phyloP scores from a whole-genome alignment of 371 early-diverging fungal genomes.

The Mucor lusitanicus region DNA sequence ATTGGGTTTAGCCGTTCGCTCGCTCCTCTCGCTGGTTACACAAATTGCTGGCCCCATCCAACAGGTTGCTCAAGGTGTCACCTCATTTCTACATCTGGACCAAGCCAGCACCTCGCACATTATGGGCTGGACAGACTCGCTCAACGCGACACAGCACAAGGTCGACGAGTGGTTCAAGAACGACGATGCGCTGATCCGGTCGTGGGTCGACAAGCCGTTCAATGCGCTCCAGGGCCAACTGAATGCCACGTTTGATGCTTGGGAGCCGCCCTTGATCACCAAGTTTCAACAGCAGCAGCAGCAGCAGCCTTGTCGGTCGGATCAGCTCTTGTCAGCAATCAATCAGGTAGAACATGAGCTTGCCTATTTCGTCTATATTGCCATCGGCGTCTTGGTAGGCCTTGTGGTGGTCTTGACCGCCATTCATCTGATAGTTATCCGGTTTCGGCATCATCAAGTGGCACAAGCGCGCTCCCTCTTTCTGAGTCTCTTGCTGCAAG shows the following conservation, averaged over 20 bases:
- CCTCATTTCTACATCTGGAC: slow-evolving; percentile 6
- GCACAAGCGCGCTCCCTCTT: slow-evolving; percentile 5
- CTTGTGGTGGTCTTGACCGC: not conserved
- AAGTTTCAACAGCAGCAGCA: too few relatives aligned
- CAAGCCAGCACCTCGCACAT: not conserved
- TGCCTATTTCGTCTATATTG: not conserved
- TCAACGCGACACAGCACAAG: slow-evolving; percentile 22
- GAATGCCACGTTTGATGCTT: slow-evolving; percentile 12
- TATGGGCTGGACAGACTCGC: slow-evolving; percentile 24
- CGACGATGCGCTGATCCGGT: slow-evolving; percentile 13
- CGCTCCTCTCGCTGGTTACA: slow-evolving; percentile 23
- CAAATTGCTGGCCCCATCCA: slow-evolving; percentile 30
- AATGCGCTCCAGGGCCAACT: slow-evolving; percentile 21
- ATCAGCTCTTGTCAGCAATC: not conserved
- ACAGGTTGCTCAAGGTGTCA: slow-evolving; percentile 24
- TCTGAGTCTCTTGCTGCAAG: not conserved
- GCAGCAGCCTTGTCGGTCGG: slow-evolving; percentile 1
- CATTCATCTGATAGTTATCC: not conserved
- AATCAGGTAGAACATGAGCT: not conserved
- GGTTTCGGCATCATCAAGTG: slow-evolving; percentile 1
- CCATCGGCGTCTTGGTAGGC: not conserved
- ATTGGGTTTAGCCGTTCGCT: slow-evolving; percentile 32
- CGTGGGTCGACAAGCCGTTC: slow-evolving; percentile 27
- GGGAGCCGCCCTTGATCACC: slow-evolving; percentile 7
- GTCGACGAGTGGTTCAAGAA: slow-evolving; percentile 31